Evolutionary conservation across 2,329 filamentous ascomycete species (phyloP).

Genomic region (Diaporthe helianthi): DNA sequence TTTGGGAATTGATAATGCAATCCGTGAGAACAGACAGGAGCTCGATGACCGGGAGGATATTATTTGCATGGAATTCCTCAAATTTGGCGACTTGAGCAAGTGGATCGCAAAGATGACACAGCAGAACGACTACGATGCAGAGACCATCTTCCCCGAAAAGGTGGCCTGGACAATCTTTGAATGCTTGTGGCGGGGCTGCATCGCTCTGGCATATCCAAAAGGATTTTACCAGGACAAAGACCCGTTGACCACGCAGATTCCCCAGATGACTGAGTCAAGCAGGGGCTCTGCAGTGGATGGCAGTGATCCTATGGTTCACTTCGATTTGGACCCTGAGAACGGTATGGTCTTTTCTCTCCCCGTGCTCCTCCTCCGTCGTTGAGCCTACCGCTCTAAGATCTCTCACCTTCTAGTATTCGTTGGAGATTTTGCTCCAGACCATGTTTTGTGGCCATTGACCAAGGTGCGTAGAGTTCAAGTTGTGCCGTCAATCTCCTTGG

Average conservation of each 20-base stretch:
- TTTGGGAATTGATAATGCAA: background rate
- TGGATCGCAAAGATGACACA: slow-evolving; percentile 9
- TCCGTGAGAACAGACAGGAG: background rate
- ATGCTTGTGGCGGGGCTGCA: slow-evolving; percentile 11
- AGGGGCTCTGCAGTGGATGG: background rate
- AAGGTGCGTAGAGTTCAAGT: background rate
- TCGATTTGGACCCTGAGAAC: slow-evolving; percentile 18
- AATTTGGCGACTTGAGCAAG: slow-evolving; percentile 2
- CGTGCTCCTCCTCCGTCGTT: background rate
- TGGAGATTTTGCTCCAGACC: background rate
- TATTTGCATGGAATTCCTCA: slow-evolving; percentile 1
- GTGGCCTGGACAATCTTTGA: slow-evolving; percentile 16
- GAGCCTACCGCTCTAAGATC: background rate
- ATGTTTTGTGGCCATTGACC: background rate
- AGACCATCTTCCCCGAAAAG: background rate
- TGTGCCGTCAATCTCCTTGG: rapidly evolving
- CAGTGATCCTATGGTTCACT: slow-evolving; percentile 1
- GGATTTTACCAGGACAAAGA: slow-evolving; percentile 3
- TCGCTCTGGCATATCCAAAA: slow-evolving; percentile 10
- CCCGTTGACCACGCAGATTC: background rate
- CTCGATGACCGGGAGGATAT: slow-evolving; percentile 1
- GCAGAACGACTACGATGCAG: background rate
- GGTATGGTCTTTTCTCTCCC: background rate
- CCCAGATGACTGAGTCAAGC: background rate
- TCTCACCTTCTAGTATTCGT: background rate